Percentiles rank a stretch among this genome's conserved stretches.
Evolutionary conservation across 257 asterid genomes (phyloP).

Genomic region (Primulina huaijiensis): DNA sequence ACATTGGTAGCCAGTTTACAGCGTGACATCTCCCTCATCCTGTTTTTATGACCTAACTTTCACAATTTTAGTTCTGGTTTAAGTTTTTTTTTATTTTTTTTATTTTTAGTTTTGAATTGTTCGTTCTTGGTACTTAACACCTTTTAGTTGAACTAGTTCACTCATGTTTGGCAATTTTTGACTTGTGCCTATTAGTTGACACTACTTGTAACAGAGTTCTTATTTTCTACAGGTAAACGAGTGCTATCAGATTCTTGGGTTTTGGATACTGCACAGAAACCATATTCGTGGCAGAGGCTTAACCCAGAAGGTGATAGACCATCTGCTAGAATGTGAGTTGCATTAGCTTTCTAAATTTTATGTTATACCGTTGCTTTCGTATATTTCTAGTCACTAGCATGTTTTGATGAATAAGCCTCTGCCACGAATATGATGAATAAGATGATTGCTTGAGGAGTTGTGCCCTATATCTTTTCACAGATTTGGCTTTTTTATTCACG

Average conservation of each 20-base stretch:
- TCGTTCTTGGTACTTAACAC: background rate
- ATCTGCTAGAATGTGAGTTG: constrained; percentile 89
- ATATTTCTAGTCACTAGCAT: background rate
- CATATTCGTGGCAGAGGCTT: constrained; percentile 94
- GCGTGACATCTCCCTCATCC: background rate
- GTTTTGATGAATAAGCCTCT: background rate
- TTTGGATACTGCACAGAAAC: constrained; percentile 98
- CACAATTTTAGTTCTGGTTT: constrained; percentile 9
- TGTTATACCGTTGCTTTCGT: constrained; percentile 7
- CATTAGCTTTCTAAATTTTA: constrained; percentile 19
- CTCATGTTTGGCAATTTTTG: background rate
- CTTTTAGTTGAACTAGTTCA: background rate
- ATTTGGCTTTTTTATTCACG: constrained; percentile 10
- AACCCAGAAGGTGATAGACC: constrained; percentile 96
- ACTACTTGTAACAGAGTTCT: constrained; percentile 16
- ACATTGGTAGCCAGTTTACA: background rate
- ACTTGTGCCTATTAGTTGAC: constrained; percentile 19
- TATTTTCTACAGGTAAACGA: constrained; percentile 68
- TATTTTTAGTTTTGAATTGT: background rate
- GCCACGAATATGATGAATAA: background rate
- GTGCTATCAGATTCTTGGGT: constrained; percentile 98
- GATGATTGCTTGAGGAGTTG: constrained; percentile 11
- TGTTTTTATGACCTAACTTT: constrained; percentile 1
- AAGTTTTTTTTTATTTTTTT: constrained; percentile 19
- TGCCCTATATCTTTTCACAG: background rate